A percentile compares a stretch with the other conserved stretches of the same genome.
Conservation (phyloP, 1,284 basidiomycete species). For the Xanthoconium separans region DNA sequence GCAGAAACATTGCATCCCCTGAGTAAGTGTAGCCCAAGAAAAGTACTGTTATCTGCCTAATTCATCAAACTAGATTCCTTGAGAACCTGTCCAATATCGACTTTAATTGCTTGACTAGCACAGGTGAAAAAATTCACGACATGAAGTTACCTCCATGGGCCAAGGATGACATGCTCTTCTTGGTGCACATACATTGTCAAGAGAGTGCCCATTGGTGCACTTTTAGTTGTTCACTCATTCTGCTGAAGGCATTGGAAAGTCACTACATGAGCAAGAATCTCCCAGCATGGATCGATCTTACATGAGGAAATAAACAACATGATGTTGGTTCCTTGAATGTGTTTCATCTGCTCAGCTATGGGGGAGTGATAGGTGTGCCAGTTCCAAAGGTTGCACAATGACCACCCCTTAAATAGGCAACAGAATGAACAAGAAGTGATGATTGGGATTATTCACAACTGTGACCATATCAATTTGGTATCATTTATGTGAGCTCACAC, state of each 20-base stretch:
- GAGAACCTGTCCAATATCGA: constrained; percentile 75
- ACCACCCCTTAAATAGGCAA: constrained; percentile 2
- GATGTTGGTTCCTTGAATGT: constrained; percentile 80
- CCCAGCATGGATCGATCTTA: constrained; percentile 91
- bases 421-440: constrained; percentile 93
- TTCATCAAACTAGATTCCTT: constrained; percentile 53
- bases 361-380: constrained; percentile 77
- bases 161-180: constrained; percentile 79
- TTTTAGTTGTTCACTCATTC: neutral
- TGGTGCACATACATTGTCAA: constrained; percentile 79
- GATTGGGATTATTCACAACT: constrained; percentile 95
- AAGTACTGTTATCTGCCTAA: constrained; percentile 8
- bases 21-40: constrained; percentile 46
- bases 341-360: constrained; percentile 94
- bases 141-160: constrained; percentile 94
- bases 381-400: neutral
- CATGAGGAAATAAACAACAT: constrained; percentile 87
- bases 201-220: constrained; percentile 36
- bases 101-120: constrained; percentile 82
- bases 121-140: constrained; percentile 82
- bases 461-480: constrained; percentile 46
- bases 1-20: constrained; percentile 79
- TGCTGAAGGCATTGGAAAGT: constrained; percentile 82
- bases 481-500: constrained; percentile 11
- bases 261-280: constrained; percentile 85